A percentile compares a stretch with the other conserved stretches of the same genome.
Conservation (phyloP, 2,329 filamentous ascomycete species). For the Didymella glomerata region DNA sequence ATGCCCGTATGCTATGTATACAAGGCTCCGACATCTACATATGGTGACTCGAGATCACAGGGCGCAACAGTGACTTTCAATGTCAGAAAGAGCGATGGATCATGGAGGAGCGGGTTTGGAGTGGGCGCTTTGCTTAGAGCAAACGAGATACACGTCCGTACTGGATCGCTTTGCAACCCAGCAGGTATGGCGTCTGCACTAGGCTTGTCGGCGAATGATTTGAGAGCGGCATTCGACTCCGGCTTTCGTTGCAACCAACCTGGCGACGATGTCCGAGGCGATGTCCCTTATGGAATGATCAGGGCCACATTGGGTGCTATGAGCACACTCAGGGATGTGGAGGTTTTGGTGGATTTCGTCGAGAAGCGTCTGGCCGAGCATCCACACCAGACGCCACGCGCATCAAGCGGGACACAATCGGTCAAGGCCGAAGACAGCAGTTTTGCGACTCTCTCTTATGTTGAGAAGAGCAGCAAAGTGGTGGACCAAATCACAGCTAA, state of each 20-base stretch:
- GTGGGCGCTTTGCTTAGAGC: slow-evolving; percentile 68
- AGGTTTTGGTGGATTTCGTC: slow-evolving; percentile 31
- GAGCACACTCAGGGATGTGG: slow-evolving; percentile 65
- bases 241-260: slow-evolving; percentile 65
- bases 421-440: slow-evolving; percentile 6
- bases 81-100: slow-evolving; percentile 61
- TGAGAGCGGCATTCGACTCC: slow-evolving; percentile 62
- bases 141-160: slow-evolving; percentile 66
- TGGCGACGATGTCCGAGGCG: slow-evolving; percentile 62
- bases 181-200: slow-evolving; percentile 59
- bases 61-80: slow-evolving; percentile 73
- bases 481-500: neutral
- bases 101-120: slow-evolving; percentile 63
- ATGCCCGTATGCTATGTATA: slow-evolving; percentile 63
- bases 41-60: slow-evolving; percentile 62
- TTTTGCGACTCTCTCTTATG: slow-evolving; percentile 3
- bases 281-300: slow-evolving; percentile 66
- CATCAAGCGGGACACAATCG: neutral
- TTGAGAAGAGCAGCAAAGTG: slow-evolving; percentile 2
- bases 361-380: slow-evolving; percentile 16
- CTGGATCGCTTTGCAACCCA: slow-evolving; percentile 65
- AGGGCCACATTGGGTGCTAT: slow-evolving; percentile 69
- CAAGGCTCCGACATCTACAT: slow-evolving; percentile 59
- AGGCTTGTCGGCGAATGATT: slow-evolving; percentile 63
- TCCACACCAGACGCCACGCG: slow-evolving; percentile 1